Conservation (phyloP, 495 filamentous ascomycete genomes). For the Barbatosphaeria neglecta region DNA sequence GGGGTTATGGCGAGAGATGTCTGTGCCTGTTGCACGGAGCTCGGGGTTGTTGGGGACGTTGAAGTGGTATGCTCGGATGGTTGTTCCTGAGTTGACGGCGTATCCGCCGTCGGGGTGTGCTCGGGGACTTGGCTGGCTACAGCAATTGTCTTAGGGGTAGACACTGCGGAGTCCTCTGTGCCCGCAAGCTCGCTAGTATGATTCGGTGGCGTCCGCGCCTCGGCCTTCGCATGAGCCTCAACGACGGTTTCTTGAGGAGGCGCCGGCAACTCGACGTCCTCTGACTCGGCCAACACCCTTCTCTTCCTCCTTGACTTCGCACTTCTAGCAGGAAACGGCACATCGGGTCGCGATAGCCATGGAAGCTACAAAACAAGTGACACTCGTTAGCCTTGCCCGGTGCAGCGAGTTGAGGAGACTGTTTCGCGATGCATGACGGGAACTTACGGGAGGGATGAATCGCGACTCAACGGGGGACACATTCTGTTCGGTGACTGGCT, state of each 20-base stretch:
- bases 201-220: constrained; percentile 3
- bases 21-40: constrained; percentile 39
- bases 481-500: neutral
- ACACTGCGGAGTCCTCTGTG: constrained; percentile 12
- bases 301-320: constrained; percentile 23
- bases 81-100: constrained; percentile 53
- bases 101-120: constrained; percentile 40
- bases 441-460: constrained; percentile 50
- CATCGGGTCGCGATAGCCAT: constrained; percentile 65
- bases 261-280: constrained; percentile 18
- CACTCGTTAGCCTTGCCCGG: neutral
- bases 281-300: constrained; percentile 16
- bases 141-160: constrained; percentile 13
- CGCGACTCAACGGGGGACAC: neutral
- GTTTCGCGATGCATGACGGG: neutral
- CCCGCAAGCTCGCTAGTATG: neutral
- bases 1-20: constrained; percentile 10
- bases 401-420: too few relatives aligned
- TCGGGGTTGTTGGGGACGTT: constrained; percentile 63
- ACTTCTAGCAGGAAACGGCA: constrained; percentile 48
- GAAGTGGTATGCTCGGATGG: constrained; percentile 51
- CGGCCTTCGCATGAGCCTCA: constrained; percentile 4
- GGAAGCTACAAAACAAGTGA: constrained; percentile 46
- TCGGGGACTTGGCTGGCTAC: constrained; percentile 20
- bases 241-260: constrained; percentile 17